Conservation (phyloP, 2,329 filamentous ascomycete species). For the Neopestalotiopsis rosae region DNA sequence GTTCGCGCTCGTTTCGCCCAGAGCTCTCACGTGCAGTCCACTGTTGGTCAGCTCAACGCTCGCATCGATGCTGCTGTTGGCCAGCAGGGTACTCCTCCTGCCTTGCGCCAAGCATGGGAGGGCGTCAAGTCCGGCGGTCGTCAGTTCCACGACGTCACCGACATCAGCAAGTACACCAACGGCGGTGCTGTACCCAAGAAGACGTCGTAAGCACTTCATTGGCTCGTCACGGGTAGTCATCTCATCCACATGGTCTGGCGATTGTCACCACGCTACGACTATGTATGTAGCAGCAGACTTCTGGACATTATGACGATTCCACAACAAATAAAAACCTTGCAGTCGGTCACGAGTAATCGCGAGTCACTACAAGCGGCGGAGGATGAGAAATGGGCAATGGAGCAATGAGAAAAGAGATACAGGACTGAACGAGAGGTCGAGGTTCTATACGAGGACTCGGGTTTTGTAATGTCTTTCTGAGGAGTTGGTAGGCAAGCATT, state of each 20-base stretch:
- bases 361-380: background rate
- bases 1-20: constrained; percentile 88
- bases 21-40: constrained; percentile 89
- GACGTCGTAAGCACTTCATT: constrained; percentile 55
- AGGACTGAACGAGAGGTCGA: background rate
- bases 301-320: background rate
- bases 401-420: background rate
- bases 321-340: background rate
- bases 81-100: constrained; percentile 85
- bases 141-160: constrained; percentile 80
- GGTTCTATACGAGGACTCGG: background rate
- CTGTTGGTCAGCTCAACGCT: constrained; percentile 74
- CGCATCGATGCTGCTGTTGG: constrained; percentile 82
- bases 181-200: constrained; percentile 68
- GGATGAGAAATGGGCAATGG: background rate
- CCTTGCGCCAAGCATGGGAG: constrained; percentile 80
- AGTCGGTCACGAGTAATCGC: background rate
- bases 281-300: background rate
- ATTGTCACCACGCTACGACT: background rate
- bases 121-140: constrained; percentile 73
- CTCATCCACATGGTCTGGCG: background rate
- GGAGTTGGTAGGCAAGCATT: constrained; percentile 14
- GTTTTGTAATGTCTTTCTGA: background rate
- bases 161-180: constrained; percentile 74
- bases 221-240: background rate